phyloP scores from a whole-genome alignment of 164 flowering plant species.

The Annona cherimola region DNA sequence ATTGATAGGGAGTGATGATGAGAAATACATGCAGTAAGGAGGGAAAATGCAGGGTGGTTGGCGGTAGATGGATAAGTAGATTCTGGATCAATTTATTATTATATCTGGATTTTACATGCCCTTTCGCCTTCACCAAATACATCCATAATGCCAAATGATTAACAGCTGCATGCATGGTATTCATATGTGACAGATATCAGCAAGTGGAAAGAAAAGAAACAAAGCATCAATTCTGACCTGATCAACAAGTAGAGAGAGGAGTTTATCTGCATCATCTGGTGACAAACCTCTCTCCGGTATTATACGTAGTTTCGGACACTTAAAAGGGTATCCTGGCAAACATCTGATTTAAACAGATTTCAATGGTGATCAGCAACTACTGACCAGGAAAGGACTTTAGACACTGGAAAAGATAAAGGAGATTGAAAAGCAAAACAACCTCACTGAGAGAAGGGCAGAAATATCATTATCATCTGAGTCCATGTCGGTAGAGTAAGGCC shows the following conservation, averaged over 20 bases:
- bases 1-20: too few species aligned
- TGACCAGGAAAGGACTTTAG: not conserved
- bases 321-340: slow-evolving; percentile 90
- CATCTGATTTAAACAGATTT: slow-evolving; percentile 36
- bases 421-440: slow-evolving; percentile 33
- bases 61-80: too few species aligned
- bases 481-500: slow-evolving; percentile 84
- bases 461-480: slow-evolving; percentile 62
- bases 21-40: too few species aligned
- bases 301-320: slow-evolving; percentile 80
- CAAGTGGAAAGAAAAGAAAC: not conserved
- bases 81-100: too few species aligned
- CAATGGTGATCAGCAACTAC: not conserved
- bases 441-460: slow-evolving; percentile 65
- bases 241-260: slow-evolving; percentile 68
- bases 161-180: not conserved
- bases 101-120: too few species aligned
- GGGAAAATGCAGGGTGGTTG: too few species aligned
- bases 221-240: slow-evolving; percentile 45
- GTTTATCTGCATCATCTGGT: slow-evolving; percentile 54
- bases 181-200: not conserved
- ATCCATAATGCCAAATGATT: not conserved
- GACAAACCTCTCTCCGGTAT: slow-evolving; percentile 70
- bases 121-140: too few species aligned
- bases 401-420: not conserved